Evolutionary conservation across 192 early-diverging fungal genomes (phyloP), one percentile per base, ranked within the genome.

Genomic region (Rhizophagus sp.): DNA sequence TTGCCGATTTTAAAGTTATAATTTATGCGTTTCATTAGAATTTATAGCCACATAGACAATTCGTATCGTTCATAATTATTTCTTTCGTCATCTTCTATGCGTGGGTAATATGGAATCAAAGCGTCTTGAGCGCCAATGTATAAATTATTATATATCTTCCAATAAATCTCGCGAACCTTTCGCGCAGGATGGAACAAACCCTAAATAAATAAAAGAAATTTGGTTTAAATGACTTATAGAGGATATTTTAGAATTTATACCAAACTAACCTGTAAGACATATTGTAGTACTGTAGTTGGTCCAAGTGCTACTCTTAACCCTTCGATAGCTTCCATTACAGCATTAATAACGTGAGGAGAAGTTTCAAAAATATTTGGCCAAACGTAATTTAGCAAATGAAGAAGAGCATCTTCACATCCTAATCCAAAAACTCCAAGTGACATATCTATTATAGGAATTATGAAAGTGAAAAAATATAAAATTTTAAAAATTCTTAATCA

Each of bases 311-410:
- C 90, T 13, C 97, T 91, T 61, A 96, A 86, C 41, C 95, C 97
- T 80, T 99, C 98, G 62, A 99, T 93, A 25, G 97, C 96, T 76
- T 98, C 97, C 87, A 98, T 94, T 6, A 99, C 98, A 8, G 97
- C 95, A 84, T 96, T 97, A 83, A 99, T 98, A 11, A 98, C 96
- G 84, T 99, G 98, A 57, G 98, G 98, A 73, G 90, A 90, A 63
- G 91, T 92, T 83, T 99, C 98, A 84, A 99, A 99, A 75, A 99
- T 97, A 82, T 99, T 99, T 22, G 98, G 98, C 97, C 97, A 99
- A 25, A 99, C 93, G 77, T 89, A 92, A 82, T 99, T 99, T 52
- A 99, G 90, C 83, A 99, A 83, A 75, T 99, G 98, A 34, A 92
- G 83, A n/a, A 99, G 82, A 2, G 97, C 93, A 47, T 97, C 96